Base-by-base conservation (phyloP, 768 basidiomycete genomes). In the Boletus edulis region DNA sequence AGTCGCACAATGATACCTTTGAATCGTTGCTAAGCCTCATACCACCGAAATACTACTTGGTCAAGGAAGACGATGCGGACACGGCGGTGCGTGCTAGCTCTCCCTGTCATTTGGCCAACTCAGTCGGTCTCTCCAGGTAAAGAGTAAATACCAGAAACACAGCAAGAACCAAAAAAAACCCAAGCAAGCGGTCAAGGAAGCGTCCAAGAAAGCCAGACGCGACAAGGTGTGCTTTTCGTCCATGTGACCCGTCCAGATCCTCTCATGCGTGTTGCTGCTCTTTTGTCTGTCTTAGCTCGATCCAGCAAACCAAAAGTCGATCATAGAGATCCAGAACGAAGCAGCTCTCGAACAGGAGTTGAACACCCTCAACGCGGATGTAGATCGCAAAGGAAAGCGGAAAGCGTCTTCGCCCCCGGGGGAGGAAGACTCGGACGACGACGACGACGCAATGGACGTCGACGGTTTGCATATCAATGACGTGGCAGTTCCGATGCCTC, bases 141-240 rank as follows among this genome's bases (percentile, higher is more conserved):
- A 81, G 6, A 84, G 81, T 22, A 92, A 86, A 69, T 92, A 85
- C 66, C 87, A 89, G 60, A 92, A 92, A 69, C 86, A 94, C 71
- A 94, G 85, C 73, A 95, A 92, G 73, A 90, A 92, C 61, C 79
- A 81, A 74, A 87, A 89, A 59, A 82, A 86, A 22, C 82, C 87
- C 3, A 94, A 91, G 66, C 93, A 95, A 64, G 89, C 86, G 2
- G 84, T 89, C 12, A 92, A 89, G 72, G 94, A 92, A 63, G 89
- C 86, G 2, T 84, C 89, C 12, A 92, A 89, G 72, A 94, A 92
- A 63, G 92, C 92, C 0, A 91, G 88, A 68, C 81, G 85, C 41
- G 89, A 90, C 52, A 95, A 94, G 81, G 94, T 91, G 38, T 31
- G 49, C 12, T 22, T 34, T 31, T n/a, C 4, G 27, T 29, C 8